These are phyloP conservation scores for Sporothrix inflata DNA, from an alignment of 2,329 filamentous ascomycete species.

Conservation along the genomic window DNA sequence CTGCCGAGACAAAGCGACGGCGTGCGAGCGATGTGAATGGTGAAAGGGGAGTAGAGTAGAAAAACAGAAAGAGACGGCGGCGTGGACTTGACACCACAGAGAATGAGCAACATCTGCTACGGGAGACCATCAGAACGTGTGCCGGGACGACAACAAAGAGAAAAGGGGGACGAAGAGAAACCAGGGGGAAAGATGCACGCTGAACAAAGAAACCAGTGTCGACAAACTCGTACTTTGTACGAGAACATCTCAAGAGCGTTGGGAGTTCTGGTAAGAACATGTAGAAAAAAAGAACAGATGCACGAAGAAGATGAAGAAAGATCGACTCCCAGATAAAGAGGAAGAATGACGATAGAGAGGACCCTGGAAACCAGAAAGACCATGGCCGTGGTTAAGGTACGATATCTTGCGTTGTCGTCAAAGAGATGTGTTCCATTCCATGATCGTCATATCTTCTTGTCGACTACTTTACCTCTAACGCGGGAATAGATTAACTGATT, in stretches of 20 bases:
- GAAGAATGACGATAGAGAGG: constrained; percentile 4
- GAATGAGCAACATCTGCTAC: not conserved
- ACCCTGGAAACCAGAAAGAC: constrained; percentile 7
- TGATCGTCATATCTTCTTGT: not conserved
- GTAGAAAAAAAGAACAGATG: not conserved
- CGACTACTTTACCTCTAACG: not conserved
- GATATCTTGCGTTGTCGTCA: not conserved
- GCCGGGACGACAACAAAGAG: not conserved
- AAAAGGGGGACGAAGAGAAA: not conserved
- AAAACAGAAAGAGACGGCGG: not conserved
- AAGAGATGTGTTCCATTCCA: not conserved
- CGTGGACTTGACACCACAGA: not conserved
- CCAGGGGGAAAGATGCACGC: not conserved
- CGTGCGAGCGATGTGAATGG: not conserved
- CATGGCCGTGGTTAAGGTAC: not conserved
- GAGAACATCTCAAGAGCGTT: not conserved
- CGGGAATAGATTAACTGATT: not conserved
- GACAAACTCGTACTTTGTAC: not conserved
- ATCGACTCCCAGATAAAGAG: not conserved
- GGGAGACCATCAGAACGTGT: constrained; percentile 10
- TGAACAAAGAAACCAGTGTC: not conserved
- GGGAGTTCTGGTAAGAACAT: not conserved
- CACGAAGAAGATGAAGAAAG: not conserved
- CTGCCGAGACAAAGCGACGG: not conserved
- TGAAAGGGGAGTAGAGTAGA: not conserved